Evolutionary conservation across 371 early-diverging fungal genomes (phyloP).

Genomic region (Phascolomyces articulosus): DNA sequence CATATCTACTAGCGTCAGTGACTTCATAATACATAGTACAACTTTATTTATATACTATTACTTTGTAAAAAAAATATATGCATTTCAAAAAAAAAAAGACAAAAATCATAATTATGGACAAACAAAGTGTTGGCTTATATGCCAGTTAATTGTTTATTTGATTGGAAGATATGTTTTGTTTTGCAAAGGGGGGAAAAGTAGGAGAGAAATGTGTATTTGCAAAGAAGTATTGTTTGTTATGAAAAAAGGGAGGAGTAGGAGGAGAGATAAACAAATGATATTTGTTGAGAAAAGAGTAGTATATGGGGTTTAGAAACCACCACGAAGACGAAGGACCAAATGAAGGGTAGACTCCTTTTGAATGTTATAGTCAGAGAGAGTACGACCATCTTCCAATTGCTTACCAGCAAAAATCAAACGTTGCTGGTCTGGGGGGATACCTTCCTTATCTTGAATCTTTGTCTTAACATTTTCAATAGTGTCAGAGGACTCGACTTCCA

Average conservation of each 20-base stretch:
- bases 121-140: background rate
- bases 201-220: no score
- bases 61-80: no score
- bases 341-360: slow-evolving; percentile 89
- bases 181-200: background rate
- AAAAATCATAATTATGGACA: background rate
- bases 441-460: slow-evolving; percentile 98
- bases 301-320: slow-evolving; percentile 62
- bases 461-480: slow-evolving; percentile 91
- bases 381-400: slow-evolving; percentile 84
- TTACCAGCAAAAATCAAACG: slow-evolving; percentile 87
- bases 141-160: background rate
- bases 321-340: slow-evolving; percentile 93
- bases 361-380: slow-evolving; percentile 74
- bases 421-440: slow-evolving; percentile 89
- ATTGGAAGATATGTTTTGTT: background rate
- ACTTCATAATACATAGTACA: background rate
- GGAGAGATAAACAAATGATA: no score
- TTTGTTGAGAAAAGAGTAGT: background rate
- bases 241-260: background rate
- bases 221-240: no score
- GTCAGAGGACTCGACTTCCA: slow-evolving; percentile 92
- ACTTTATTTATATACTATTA: no score
- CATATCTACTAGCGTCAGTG: no score
- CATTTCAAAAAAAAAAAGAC: background rate